A percentile compares a stretch with the other conserved stretches of the same genome.
Evolutionary conservation across 371 early-diverging fungal genomes (phyloP).

Genomic region (Mucor piriformis): DNA sequence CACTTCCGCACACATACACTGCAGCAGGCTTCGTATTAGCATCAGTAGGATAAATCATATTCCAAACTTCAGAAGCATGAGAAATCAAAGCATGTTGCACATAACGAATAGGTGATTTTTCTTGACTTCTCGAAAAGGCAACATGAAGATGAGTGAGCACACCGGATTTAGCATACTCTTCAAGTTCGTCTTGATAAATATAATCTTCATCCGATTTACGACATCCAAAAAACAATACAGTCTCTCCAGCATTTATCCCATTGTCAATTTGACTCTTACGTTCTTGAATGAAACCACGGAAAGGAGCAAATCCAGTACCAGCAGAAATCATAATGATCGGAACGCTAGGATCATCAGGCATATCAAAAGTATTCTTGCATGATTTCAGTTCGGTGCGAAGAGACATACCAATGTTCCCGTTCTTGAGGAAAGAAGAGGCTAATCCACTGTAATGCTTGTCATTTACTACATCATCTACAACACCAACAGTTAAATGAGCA

Average conservation of each 20-base stretch:
- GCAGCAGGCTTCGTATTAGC: slow-evolving; percentile 23
- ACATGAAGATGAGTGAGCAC: slow-evolving; percentile 54
- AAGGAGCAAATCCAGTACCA: slow-evolving; percentile 89
- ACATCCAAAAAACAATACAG: slow-evolving; percentile 79
- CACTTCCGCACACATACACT: slow-evolving; percentile 45
- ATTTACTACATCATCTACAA: slow-evolving; percentile 43
- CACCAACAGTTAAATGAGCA: slow-evolving; percentile 40
- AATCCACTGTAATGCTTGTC: slow-evolving; percentile 40
- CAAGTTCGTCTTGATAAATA: slow-evolving; percentile 70
- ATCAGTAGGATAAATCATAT: slow-evolving; percentile 9
- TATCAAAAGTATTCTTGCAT: slow-evolving; percentile 35
- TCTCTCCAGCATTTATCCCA: slow-evolving; percentile 22
- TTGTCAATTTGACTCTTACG: slow-evolving; percentile 23
- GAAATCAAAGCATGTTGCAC: slow-evolving; percentile 45
- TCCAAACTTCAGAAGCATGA: slow-evolving; percentile 37
- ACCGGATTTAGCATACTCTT: slow-evolving; percentile 46
- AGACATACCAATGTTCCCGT: background rate
- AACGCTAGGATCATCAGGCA: slow-evolving; percentile 34
- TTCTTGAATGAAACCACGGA: slow-evolving; percentile 75
- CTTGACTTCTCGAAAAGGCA: slow-evolving; percentile 68
- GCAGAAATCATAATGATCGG: slow-evolving; percentile 62
- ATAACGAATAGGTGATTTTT: slow-evolving; percentile 31
- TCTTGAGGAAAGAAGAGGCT: slow-evolving; percentile 35
- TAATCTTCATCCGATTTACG: slow-evolving; percentile 72
- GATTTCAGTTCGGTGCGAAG: slow-evolving; percentile 35